These are phyloP conservation scores for Penicillium mononematosum DNA, from an alignment of 495 filamentous ascomycete genomes.

Conservation along the genomic window DNA sequence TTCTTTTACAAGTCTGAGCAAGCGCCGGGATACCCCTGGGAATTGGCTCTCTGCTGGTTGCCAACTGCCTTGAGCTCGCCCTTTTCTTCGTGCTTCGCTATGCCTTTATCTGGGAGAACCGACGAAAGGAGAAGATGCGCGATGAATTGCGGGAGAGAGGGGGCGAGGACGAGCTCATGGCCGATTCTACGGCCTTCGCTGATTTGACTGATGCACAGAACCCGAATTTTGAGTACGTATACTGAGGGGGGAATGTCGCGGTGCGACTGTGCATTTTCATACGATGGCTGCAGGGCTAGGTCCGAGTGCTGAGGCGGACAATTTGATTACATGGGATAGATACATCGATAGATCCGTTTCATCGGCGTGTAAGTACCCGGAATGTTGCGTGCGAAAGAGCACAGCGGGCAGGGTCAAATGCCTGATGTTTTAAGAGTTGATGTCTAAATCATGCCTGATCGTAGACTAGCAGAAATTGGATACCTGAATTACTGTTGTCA, in stretches of 20 bases:
- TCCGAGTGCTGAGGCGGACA: neutral
- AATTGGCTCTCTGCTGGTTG: constrained; percentile 55
- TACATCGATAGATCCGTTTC: neutral
- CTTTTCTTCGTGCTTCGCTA: constrained; percentile 40
- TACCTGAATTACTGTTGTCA: no score
- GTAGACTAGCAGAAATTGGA: no score
- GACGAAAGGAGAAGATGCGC: constrained; percentile 24
- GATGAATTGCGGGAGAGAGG: neutral
- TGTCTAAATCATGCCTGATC: no score
- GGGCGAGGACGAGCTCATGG: constrained; percentile 21
- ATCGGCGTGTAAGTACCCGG: neutral
- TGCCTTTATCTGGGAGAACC: constrained; percentile 48
- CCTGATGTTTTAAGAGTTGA: no score
- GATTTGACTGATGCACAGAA: constrained; percentile 58
- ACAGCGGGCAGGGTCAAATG: no score
- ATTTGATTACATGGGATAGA: neutral
- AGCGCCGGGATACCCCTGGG: constrained; percentile 49
- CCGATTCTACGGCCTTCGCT: constrained; percentile 51
- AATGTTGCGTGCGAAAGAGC: neutral
- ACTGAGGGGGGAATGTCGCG: constrained; percentile 3
- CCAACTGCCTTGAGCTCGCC: constrained; percentile 45
- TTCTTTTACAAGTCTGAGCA: constrained; percentile 57
- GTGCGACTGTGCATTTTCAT: neutral
- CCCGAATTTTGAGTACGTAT: constrained; percentile 37
- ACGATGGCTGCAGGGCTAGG: neutral